Evolutionary conservation across 2,329 filamentous ascomycete species (phyloP).

Genomic region (Trichophyton rubrum): DNA sequence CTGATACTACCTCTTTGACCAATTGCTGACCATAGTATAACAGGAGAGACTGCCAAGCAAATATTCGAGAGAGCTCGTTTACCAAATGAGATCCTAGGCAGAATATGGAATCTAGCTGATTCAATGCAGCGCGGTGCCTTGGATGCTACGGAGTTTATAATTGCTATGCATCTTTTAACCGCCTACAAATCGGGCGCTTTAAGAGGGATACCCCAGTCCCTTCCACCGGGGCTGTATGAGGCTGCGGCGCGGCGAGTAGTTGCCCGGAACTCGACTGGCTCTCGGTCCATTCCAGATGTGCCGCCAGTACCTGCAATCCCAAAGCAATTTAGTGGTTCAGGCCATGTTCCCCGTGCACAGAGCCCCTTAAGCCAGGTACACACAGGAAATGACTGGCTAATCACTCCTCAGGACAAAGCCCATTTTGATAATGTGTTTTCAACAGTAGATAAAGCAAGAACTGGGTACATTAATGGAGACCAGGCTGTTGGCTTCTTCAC

Average conservation of each 20-base stretch:
- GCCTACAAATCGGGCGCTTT: slow-evolving; percentile 78
- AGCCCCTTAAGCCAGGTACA: slow-evolving; percentile 45
- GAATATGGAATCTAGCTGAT: slow-evolving; percentile 91
- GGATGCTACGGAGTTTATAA: slow-evolving; percentile 83
- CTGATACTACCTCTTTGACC: background rate
- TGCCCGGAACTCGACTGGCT: slow-evolving; percentile 41
- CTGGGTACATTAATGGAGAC: slow-evolving; percentile 80
- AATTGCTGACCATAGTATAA: slow-evolving; percentile 11
- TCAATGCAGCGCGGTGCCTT: slow-evolving; percentile 83
- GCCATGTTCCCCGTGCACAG: slow-evolving; percentile 43
- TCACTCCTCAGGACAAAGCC: slow-evolving; percentile 70
- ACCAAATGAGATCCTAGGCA: slow-evolving; percentile 79
- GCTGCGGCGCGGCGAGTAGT: slow-evolving; percentile 62
- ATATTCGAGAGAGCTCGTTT: slow-evolving; percentile 91
- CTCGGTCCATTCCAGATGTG: slow-evolving; percentile 35
- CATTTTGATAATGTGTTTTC: slow-evolving; percentile 80
- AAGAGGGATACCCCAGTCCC: slow-evolving; percentile 61
- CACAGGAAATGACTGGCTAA: slow-evolving; percentile 62
- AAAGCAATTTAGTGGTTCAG: slow-evolving; percentile 64
- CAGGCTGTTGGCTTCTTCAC: slow-evolving; percentile 91
- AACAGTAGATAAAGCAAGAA: slow-evolving; percentile 65
- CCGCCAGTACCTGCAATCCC: slow-evolving; percentile 58
- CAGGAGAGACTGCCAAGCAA: slow-evolving; percentile 73
- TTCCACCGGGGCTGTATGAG: slow-evolving; percentile 81
- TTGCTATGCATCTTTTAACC: slow-evolving; percentile 93